Percentiles rank a stretch among this genome's conserved stretches.
Conservation (phyloP, 2,329 filamentous ascomycete genomes). For the Ophiostoma angusticollis region DNA sequence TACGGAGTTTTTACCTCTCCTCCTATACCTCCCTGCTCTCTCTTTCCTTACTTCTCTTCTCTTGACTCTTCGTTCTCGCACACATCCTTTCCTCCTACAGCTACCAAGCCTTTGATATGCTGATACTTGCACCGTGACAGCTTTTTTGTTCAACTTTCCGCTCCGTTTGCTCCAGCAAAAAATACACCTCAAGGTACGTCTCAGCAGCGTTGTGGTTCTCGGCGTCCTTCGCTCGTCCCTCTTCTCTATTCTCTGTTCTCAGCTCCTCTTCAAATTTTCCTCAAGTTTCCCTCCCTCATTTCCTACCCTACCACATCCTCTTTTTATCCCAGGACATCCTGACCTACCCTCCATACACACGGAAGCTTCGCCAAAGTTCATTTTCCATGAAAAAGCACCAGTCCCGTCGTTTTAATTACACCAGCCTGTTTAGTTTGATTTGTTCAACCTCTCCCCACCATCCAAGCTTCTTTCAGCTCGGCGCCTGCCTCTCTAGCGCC, state of each 20-base stretch:
- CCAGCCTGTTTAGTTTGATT: conserved; percentile 5
- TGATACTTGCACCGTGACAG: too few species aligned
- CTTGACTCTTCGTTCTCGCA: neutral
- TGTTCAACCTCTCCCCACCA: neutral
- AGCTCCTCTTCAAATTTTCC: neutral
- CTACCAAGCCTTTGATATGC: neutral
- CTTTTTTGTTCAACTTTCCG: too few species aligned
- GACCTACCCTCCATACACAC: too few species aligned
- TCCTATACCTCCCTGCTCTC: neutral
- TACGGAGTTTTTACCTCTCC: conserved; percentile 2
- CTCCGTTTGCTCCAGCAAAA: neutral
- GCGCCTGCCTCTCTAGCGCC: too few species aligned
- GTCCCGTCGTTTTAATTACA: conserved; percentile 10
- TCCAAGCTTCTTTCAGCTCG: neutral
- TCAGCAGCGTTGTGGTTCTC: too few species aligned
- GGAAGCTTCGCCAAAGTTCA: conserved; percentile 10
- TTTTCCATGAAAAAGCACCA: conserved; percentile 4
- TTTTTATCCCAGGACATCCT: too few species aligned
- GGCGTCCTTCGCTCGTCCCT: neutral
- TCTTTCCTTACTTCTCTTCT: neutral
- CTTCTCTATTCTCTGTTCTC: neutral
- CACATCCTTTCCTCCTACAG: neutral
- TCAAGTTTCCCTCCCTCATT: neutral
- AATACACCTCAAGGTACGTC: neutral
- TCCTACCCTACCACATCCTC: neutral